phyloP scores from a whole-genome alignment of 2,329 filamentous ascomycete species.

The Colletotrichum incanum region DNA sequence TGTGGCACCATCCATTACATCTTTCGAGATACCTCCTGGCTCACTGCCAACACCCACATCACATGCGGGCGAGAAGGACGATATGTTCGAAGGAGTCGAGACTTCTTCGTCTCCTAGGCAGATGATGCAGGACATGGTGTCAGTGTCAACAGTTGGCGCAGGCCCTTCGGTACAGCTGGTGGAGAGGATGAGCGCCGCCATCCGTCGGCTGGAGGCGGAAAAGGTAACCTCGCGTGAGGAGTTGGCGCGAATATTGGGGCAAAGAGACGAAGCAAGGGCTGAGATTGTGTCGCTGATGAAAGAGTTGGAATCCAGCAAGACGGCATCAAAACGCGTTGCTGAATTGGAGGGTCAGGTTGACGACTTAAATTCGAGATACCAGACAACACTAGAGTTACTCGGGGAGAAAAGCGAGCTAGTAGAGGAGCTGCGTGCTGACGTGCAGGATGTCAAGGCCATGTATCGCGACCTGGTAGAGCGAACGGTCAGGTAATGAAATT shows the following conservation, averaged over 20 bases:
- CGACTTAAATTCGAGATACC: constrained; percentile 83
- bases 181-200: constrained; percentile 94
- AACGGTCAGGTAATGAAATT: constrained; percentile 74
- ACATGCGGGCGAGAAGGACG: constrained; percentile 63
- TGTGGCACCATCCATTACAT: constrained; percentile 61
- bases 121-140: constrained; percentile 87
- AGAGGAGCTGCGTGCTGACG: constrained; percentile 90
- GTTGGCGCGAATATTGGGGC: constrained; percentile 81
- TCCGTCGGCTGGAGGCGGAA: constrained; percentile 91
- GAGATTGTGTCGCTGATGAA: constrained; percentile 94
- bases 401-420: constrained; percentile 98
- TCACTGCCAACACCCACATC: constrained; percentile 58
- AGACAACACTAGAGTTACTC: constrained; percentile 93
- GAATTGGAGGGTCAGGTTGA: constrained; percentile 78
- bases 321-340: constrained; percentile 71
- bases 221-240: constrained; percentile 93
- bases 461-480: constrained; percentile 93
- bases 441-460: constrained; percentile 94
- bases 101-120: constrained; percentile 75
- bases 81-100: constrained; percentile 68
- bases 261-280: constrained; percentile 91
- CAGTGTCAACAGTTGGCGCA: constrained; percentile 89
- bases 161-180: constrained; percentile 96
- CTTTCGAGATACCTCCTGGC: constrained; percentile 60
- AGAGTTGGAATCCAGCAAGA: constrained; percentile 81